Base-by-base conservation (phyloP, 345 rosid species). In the Bretschneidera sinensis region DNA sequence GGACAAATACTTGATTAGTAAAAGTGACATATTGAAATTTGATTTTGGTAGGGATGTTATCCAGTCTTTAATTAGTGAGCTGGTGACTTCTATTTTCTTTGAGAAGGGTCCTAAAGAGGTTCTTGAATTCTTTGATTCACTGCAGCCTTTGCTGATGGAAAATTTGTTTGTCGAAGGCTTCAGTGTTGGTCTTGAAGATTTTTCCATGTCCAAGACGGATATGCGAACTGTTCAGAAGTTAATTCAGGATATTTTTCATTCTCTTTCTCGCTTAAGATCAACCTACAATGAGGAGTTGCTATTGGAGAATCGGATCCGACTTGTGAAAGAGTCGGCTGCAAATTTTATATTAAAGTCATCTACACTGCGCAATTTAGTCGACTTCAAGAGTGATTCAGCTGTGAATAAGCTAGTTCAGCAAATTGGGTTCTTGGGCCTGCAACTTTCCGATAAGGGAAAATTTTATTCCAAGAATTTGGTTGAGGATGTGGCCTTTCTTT, bases 81-180 rank as follows among this genome's bases (percentile, higher is more conserved):
- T 94, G 0, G 82, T 82, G 10, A 75, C 91, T 2, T 76, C 86
- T 6, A 83, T 94, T 51, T 78, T 86, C 62, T 71, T 69, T 48
- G 84, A 85, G 74, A 90, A 86, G 75, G 92, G 99, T 66, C 83
- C 99, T 33, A 74, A 68, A 31, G 83, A 79, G 60, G 91, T 83
- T 45, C 67, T 94, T 22, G 68, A 71, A 51, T 86, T 90, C 71
- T 90, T 90, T 60, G 77, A 90, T 62, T 75, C 81, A 9, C 62
- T 94, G 55, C 97, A 94, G 78, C 96, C 99, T 17, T 57, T 94
- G 22, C 56, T 94, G 73, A 94, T 88, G 96, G 99, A 94, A 54
- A 75, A 73, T 68, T 16, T 90, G 18, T 84, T 64, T 59, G 57
- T 66, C 39, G 84, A 85, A 68, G 98, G 97, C 5, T 89, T 79